Evolutionary conservation across 441 rosid species (phyloP).

Genomic region (Aleurites moluccanus): DNA sequence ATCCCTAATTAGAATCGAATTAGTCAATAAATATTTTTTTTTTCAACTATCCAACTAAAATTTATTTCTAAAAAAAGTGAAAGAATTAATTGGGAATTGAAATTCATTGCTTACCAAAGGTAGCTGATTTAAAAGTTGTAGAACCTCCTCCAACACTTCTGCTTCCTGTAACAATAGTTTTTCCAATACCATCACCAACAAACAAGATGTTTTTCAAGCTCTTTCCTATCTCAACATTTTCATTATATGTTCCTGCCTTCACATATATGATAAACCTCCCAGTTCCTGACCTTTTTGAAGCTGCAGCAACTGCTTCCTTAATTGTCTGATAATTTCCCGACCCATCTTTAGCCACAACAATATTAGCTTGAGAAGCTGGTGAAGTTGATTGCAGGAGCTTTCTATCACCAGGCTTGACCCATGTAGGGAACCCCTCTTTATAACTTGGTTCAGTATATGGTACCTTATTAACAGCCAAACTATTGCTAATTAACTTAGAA

Average conservation of each 20-base stretch:
- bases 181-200: constrained; percentile 70
- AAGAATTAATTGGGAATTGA: neutral
- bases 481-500: constrained; percentile 59
- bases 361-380: constrained; percentile 31
- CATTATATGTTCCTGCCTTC: constrained; percentile 68
- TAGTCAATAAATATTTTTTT: no score
- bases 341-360: constrained; percentile 78
- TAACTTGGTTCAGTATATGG: constrained; percentile 35
- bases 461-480: constrained; percentile 49
- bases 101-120: constrained; percentile 53
- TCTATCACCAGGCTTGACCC: constrained; percentile 66
- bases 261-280: constrained; percentile 66
- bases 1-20: no score
- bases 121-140: constrained; percentile 85
- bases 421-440: constrained; percentile 58
- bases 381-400: constrained; percentile 50
- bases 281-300: constrained; percentile 41
- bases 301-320: constrained; percentile 61
- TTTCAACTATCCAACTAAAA: no score
- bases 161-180: constrained; percentile 76
- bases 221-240: constrained; percentile 51
- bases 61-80: no score
- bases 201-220: constrained; percentile 64
- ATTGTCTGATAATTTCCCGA: constrained; percentile 64
- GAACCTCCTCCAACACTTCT: constrained; percentile 65